phyloP scores from a whole-genome alignment of 2,329 filamentous ascomycete species.

The Macrophomina tecta region DNA sequence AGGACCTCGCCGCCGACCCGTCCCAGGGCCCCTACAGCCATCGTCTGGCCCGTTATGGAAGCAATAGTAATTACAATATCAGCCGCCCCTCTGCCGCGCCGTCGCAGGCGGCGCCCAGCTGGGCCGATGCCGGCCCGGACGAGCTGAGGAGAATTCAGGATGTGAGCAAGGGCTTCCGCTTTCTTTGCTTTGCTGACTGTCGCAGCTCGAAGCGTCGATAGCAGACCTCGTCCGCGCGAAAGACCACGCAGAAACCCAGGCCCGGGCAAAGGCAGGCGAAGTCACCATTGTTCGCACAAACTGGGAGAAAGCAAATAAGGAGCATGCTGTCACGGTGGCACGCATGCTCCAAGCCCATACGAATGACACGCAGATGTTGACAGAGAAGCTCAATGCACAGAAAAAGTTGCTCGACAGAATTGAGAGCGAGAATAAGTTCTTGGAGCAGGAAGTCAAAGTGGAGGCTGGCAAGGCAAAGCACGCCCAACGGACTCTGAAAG shows the following conservation, averaged over 20 bases:
- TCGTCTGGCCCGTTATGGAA: constrained; percentile 4
- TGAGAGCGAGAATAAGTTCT: constrained; percentile 73
- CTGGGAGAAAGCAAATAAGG: constrained; percentile 64
- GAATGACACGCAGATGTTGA: constrained; percentile 68
- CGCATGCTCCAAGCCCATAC: constrained; percentile 67
- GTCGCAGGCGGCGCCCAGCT: constrained; percentile 24
- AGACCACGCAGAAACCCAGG: constrained; percentile 39
- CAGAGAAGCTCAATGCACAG: constrained; percentile 69
- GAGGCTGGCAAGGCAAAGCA: constrained; percentile 55
- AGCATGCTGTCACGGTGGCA: constrained; percentile 67
- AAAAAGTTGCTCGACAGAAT: constrained; percentile 68
- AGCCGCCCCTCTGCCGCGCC: background rate
- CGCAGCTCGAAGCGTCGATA: constrained; percentile 1
- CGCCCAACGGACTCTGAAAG: constrained; percentile 44
- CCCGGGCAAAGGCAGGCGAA: constrained; percentile 65
- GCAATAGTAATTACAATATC: constrained; percentile 3
- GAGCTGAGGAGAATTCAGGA: constrained; percentile 38
- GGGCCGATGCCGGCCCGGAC: constrained; percentile 30
- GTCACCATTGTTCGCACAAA: constrained; percentile 77
- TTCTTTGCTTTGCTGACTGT: background rate
- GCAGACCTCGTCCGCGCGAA: constrained; percentile 45
- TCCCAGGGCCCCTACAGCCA: background rate
- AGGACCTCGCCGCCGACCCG: background rate
- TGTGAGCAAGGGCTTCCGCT: background rate
- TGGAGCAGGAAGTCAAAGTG: constrained; percentile 73